Evolutionary conservation across 2,329 filamentous ascomycete species (phyloP).

Genomic region (Neoscytalidium dimidiatum): DNA sequence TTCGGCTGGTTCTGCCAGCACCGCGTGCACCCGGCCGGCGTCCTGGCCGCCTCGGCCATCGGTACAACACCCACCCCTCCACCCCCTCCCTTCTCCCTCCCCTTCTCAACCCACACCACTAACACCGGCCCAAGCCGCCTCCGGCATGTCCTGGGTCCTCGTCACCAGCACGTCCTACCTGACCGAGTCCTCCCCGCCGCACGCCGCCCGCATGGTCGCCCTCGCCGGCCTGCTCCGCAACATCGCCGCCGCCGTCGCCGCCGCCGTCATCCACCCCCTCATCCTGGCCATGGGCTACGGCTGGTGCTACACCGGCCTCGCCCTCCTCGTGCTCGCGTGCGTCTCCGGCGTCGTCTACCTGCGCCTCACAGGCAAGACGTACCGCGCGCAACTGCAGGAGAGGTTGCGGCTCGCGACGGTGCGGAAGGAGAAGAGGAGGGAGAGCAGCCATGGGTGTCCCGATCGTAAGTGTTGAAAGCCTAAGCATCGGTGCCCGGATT

Average conservation of each 20-base stretch:
- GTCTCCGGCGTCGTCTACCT: slow-evolving; percentile 18
- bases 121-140: slow-evolving; percentile 26
- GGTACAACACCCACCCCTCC: too few species aligned
- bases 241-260: slow-evolving; percentile 41
- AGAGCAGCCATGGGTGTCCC: not conserved
- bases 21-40: slow-evolving; percentile 31
- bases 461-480: not conserved
- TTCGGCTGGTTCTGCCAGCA: slow-evolving; percentile 44
- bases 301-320: slow-evolving; percentile 45
- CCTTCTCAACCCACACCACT: not conserved
- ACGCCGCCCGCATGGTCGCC: slow-evolving; percentile 45
- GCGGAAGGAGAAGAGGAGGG: not conserved
- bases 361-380: not conserved
- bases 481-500: not conserved
- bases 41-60: slow-evolving; percentile 33
- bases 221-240: slow-evolving; percentile 45
- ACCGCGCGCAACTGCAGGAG: not conserved
- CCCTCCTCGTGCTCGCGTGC: slow-evolving; percentile 31
- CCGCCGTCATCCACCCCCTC: slow-evolving; percentile 38
- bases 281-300: slow-evolving; percentile 39
- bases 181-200: slow-evolving; percentile 42
- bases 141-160: slow-evolving; percentile 46
- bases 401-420: not conserved
- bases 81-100: not conserved
- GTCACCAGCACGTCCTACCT: slow-evolving; percentile 46